A percentile compares a stretch with the other conserved stretches of the same genome.
phyloP scores from a whole-genome alignment of 805 yeast genomes.

The Torulaspora gathmanii region DNA sequence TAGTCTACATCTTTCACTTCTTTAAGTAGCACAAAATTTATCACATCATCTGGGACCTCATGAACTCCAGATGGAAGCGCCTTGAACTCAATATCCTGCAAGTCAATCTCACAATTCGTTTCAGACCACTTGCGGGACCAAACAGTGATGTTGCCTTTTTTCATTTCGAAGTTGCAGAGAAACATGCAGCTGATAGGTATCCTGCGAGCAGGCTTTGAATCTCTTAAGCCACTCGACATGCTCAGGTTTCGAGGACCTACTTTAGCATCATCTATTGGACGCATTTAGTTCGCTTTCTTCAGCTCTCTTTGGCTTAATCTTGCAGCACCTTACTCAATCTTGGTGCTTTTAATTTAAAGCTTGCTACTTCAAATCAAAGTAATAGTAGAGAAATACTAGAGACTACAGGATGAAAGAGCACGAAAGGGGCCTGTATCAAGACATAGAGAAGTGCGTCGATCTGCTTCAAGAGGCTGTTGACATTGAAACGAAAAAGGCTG shows the following conservation, averaged over 20 bases:
- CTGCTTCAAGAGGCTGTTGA: slow-evolving; percentile 28
- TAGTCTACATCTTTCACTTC: slow-evolving; percentile 16
- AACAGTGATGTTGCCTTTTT: slow-evolving; percentile 30
- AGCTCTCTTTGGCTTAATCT: neutral
- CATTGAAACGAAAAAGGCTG: slow-evolving; percentile 27
- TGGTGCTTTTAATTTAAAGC: neutral
- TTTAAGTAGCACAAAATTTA: slow-evolving; percentile 46
- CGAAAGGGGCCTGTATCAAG: slow-evolving; percentile 18
- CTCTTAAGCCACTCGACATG: neutral
- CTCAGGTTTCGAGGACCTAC: neutral
- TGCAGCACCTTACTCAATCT: neutral
- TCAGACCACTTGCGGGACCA: slow-evolving; percentile 25
- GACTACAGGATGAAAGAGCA: slow-evolving; percentile 13
- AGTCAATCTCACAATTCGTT: slow-evolving; percentile 10
- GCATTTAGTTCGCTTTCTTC: neutral
- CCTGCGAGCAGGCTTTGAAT: slow-evolving; percentile 10
- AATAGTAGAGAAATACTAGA: too few relatives aligned
- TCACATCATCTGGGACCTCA: slow-evolving; percentile 45
- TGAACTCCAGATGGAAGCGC: slow-evolving; percentile 70
- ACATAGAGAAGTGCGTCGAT: slow-evolving; percentile 22
- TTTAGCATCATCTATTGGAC: neutral
- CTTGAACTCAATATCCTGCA: slow-evolving; percentile 53
- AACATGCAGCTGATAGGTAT: slow-evolving; percentile 25
- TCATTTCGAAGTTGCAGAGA: slow-evolving; percentile 33
- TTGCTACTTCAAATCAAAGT: neutral